A percentile compares a stretch with the other conserved stretches of the same genome.
These are phyloP conservation scores for Monilinia fructicola DNA, from an alignment of 2,329 filamentous ascomycete species.

Conservation along the genomic window DNA sequence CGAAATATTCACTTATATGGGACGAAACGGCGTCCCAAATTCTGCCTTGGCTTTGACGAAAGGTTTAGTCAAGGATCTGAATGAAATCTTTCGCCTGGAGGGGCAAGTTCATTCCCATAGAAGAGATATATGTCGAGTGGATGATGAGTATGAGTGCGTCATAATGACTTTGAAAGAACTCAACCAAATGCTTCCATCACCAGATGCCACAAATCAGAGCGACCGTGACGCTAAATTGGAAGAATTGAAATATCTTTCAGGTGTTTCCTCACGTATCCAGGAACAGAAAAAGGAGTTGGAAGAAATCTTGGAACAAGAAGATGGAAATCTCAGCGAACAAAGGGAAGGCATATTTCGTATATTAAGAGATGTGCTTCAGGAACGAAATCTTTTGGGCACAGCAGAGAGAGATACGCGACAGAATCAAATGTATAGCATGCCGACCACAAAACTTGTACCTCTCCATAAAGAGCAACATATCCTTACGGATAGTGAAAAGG, in stretches of 20 bases:
- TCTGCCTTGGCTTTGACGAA: constrained; percentile 20
- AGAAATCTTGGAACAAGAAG: not conserved
- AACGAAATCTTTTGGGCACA: not conserved
- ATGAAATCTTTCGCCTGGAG: constrained; percentile 14
- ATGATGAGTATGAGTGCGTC: not conserved
- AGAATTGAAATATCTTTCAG: not conserved
- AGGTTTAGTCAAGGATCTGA: constrained; percentile 4
- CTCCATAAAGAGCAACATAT: not conserved
- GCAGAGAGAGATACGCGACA: not conserved
- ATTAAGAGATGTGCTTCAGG: not conserved
- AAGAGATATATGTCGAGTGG: not conserved
- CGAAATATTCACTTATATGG: constrained; percentile 21
- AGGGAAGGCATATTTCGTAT: not conserved
- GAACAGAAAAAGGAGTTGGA: not conserved
- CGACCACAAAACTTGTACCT: not conserved
- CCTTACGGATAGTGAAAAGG: not conserved
- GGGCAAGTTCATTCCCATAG: not conserved
- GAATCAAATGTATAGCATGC: not conserved
- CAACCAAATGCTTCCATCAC: not conserved
- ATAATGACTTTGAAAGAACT: not conserved
- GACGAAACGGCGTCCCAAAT: constrained; percentile 12
- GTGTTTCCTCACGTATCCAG: not conserved
- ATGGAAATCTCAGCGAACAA: not conserved
- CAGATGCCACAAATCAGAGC: not conserved
- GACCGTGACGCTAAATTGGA: not conserved